A percentile compares a stretch with the other conserved stretches of the same genome.
Conservation (phyloP, 176 grass and related monocot genomes). For the Eragrostis curvula region DNA sequence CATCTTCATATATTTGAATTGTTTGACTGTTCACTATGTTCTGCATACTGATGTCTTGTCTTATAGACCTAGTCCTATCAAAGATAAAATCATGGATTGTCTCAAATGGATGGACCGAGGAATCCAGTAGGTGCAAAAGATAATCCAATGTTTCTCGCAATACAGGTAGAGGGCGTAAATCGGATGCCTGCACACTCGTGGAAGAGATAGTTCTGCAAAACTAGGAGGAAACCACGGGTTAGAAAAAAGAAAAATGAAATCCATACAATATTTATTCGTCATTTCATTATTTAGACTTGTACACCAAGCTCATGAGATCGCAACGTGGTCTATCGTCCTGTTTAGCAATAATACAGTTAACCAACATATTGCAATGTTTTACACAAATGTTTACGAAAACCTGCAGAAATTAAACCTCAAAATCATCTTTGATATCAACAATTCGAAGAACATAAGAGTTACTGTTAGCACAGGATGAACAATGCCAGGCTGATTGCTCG, state of each 20-base stretch:
- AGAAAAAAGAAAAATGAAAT: constrained; percentile 46
- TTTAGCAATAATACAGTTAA: neutral
- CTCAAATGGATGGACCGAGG: constrained; percentile 64
- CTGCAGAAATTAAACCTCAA: neutral
- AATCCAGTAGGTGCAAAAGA: constrained; percentile 71
- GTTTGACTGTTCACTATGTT: constrained; percentile 73
- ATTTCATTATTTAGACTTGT: neutral
- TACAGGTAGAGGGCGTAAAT: constrained; percentile 72
- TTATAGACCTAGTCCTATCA: constrained; percentile 89
- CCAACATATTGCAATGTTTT: neutral
- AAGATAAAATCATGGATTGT: constrained; percentile 92
- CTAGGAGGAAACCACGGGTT: constrained; percentile 56
- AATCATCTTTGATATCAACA: neutral
- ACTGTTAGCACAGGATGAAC: neutral
- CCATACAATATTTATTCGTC: neutral
- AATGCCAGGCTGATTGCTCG: neutral
- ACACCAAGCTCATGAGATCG: neutral
- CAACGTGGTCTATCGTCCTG: neutral
- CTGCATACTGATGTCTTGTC: constrained; percentile 89
- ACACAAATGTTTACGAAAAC: neutral
- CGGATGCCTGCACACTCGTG: constrained; percentile 52
- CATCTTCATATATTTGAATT: constrained; percentile 85
- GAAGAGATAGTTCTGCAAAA: constrained; percentile 96
- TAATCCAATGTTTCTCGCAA: constrained; percentile 74
- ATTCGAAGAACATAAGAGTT: neutral